Percentiles rank a stretch among this genome's conserved stretches.
These are phyloP conservation scores for Penicillium bovifimosum DNA, from an alignment of 495 filamentous ascomycete genomes.

Conservation along the genomic window DNA sequence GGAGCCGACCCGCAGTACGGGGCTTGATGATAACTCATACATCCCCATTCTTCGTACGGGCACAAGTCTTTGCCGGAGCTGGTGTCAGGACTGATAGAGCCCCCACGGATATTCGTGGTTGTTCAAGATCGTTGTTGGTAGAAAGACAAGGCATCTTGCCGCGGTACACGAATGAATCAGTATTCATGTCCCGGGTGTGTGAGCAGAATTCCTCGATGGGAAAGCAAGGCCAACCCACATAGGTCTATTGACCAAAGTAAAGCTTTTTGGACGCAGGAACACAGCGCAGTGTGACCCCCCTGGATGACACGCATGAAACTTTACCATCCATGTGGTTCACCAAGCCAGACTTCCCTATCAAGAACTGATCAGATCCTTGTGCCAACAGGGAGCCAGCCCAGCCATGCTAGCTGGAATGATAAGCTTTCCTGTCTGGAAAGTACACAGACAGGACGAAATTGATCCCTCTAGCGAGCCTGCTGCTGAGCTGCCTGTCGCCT, in stretches of 20 bases:
- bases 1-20: constrained; percentile 1
- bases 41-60: background rate
- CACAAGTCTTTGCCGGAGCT: background rate
- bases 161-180: background rate
- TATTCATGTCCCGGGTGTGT: background rate
- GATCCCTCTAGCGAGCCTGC: constrained; percentile 18
- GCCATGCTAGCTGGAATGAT: background rate
- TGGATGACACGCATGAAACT: background rate
- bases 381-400: background rate
- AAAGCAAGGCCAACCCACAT: background rate
- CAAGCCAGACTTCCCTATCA: background rate
- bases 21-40: background rate
- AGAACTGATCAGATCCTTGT: background rate
- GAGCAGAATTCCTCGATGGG: background rate
- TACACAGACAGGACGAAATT: background rate
- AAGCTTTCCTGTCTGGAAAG: background rate
- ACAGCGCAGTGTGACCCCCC: background rate
- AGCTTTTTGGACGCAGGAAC: background rate
- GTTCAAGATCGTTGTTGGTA: background rate
- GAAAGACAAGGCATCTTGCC: background rate
- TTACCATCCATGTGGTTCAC: background rate
- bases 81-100: background rate
- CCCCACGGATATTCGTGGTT: background rate
- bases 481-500: constrained; percentile 40
- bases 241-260: background rate